phyloP scores from a whole-genome alignment of 2,329 filamentous ascomycete species.

The Pseudogymnoascus sp. region DNA sequence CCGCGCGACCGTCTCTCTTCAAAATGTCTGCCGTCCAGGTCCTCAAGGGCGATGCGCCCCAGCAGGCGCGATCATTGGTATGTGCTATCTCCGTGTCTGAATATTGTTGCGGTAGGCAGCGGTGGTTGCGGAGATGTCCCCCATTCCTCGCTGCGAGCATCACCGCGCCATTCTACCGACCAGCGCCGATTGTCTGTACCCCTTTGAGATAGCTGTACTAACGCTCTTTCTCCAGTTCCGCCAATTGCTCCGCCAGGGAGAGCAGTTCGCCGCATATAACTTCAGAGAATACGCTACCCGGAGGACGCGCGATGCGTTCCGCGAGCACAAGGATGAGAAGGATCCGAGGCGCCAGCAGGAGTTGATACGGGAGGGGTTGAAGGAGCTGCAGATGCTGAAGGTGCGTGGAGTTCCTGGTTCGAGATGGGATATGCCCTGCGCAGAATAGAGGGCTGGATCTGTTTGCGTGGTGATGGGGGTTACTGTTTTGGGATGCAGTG shows the following conservation, averaged over 20 bases:
- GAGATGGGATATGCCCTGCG: background rate
- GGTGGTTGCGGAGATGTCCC: background rate
- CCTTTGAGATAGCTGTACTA: background rate
- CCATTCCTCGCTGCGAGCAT: background rate
- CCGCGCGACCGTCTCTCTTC: conserved; percentile 1
- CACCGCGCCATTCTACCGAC: background rate
- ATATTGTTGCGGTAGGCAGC: background rate
- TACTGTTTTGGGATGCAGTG: background rate
- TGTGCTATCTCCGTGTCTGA: conserved; percentile 11
- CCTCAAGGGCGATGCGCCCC: conserved; percentile 23
- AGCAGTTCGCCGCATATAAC: conserved; percentile 89
- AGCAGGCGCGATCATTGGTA: conserved; percentile 29
- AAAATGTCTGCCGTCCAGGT: conserved; percentile 25
- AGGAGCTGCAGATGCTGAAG: conserved; percentile 85
- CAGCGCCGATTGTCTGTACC: background rate
- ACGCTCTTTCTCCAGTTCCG: conserved; percentile 59
- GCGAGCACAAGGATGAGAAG: conserved; percentile 64
- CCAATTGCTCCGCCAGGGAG: conserved; percentile 76
- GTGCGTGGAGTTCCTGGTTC: conserved; percentile 42
- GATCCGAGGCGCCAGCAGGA: conserved; percentile 78
- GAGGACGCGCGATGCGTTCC: conserved; percentile 83
- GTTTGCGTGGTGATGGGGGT: background rate
- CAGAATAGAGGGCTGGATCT: background rate
- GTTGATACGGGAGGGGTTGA: conserved; percentile 78
- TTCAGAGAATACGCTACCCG: conserved; percentile 95